Evolutionary conservation across 2,329 filamentous ascomycete species (phyloP).

Genomic region (Chalaropsis thielavioides): DNA sequence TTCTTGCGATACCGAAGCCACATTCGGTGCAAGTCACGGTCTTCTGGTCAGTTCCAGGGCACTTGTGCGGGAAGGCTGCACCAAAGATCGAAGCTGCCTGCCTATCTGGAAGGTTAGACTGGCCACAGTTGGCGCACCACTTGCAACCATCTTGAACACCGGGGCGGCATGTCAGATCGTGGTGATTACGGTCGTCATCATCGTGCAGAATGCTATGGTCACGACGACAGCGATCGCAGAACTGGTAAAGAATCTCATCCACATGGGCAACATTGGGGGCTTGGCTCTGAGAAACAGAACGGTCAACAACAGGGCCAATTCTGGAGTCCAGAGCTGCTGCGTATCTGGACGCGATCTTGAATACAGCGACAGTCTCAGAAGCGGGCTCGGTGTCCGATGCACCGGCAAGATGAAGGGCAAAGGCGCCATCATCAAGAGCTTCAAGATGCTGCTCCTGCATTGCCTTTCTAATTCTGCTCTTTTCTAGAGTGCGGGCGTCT

Average conservation of each 20-base stretch:
- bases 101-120: slow-evolving; percentile 14
- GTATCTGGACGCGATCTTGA: not conserved
- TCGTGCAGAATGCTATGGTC: slow-evolving; percentile 18
- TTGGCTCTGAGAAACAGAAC: not conserved
- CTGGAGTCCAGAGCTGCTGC: not conserved
- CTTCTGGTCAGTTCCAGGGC: slow-evolving; percentile 11
- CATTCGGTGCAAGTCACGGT: slow-evolving; percentile 18
- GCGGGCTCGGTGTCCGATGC: not conserved
- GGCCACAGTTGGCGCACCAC: slow-evolving; percentile 20
- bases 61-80: slow-evolving; percentile 18
- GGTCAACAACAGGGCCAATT: not conserved
- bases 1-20: slow-evolving; percentile 11
- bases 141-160: slow-evolving; percentile 16
- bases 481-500: not conserved
- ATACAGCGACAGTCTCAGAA: not conserved
- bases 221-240: slow-evolving; percentile 22
- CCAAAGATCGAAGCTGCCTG: slow-evolving; percentile 12
- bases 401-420: not conserved
- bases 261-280: slow-evolving; percentile 2
- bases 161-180: slow-evolving; percentile 20
- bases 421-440: not conserved
- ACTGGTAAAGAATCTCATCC: slow-evolving; percentile 19
- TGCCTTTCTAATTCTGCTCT: not conserved
- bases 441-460: not conserved
- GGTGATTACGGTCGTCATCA: slow-evolving; percentile 19